These are phyloP conservation scores for Hypoxylon trugodes DNA, from an alignment of 495 filamentous ascomycete species.

Conservation along the genomic window DNA sequence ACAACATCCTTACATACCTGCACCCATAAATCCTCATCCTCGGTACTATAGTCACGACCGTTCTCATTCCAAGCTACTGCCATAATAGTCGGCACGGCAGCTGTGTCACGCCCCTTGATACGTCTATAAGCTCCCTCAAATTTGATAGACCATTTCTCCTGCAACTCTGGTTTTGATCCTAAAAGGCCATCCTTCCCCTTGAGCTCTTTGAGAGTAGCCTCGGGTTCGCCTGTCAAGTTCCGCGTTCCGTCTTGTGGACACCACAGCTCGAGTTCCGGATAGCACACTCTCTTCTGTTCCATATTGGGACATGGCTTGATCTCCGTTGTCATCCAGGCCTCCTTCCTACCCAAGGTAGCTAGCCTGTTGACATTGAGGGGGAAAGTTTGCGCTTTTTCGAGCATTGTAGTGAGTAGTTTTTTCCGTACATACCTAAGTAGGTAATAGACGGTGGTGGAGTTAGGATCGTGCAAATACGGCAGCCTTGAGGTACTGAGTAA, in stretches of 20 bases:
- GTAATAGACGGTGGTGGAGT: too few relatives aligned
- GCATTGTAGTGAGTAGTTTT: too few relatives aligned
- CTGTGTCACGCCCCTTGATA: neutral
- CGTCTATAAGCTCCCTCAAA: conserved; percentile 17
- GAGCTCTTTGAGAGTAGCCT: conserved; percentile 14
- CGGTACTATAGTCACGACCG: conserved; percentile 10
- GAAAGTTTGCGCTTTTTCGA: conserved; percentile 27
- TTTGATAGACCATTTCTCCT: conserved; percentile 21
- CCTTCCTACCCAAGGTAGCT: neutral
- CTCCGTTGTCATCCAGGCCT: conserved; percentile 21
- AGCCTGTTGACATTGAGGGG: conserved; percentile 11
- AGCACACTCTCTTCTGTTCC: conserved; percentile 29
- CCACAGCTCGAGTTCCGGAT: conserved; percentile 18
- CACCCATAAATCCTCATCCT: conserved; percentile 20
- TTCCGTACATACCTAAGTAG: too few relatives aligned
- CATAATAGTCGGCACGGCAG: conserved; percentile 26
- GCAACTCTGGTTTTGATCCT: neutral
- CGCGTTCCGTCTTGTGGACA: conserved; percentile 17
- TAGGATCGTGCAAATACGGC: too few relatives aligned
- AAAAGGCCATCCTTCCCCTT: conserved; percentile 4
- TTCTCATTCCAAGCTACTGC: conserved; percentile 22
- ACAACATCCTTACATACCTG: conserved; percentile 18
- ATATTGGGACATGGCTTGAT: neutral
- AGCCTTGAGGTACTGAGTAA: too few relatives aligned
- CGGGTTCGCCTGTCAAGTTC: conserved; percentile 9